Conservation (phyloP, 495 filamentous ascomycete species). For the Amphirosellinia nigrospora region DNA sequence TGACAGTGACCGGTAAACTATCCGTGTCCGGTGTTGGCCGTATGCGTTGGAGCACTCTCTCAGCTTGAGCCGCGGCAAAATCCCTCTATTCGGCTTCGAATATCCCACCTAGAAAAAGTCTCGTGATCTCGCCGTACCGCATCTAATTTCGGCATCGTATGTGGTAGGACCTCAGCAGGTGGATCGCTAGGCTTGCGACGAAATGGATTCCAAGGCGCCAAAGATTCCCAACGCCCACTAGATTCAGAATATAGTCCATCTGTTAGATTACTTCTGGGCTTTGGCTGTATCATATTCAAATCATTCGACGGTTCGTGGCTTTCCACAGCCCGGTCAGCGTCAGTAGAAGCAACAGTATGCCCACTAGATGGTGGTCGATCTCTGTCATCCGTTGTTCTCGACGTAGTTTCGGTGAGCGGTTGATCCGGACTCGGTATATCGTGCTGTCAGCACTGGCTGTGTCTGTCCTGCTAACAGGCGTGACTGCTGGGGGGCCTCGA, state of each 20-base stretch:
- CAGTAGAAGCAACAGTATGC: conserved; percentile 38
- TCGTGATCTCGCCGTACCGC: conserved; percentile 33
- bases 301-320: conserved; percentile 17
- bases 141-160: conserved; percentile 33
- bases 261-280: not conserved
- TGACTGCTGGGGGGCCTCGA: conserved; percentile 69
- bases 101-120: conserved; percentile 48
- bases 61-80: conserved; percentile 54
- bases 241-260: not conserved
- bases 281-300: not conserved
- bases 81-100: conserved; percentile 53
- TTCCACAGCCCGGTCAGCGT: conserved; percentile 35
- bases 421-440: conserved; percentile 83
- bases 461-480: conserved; percentile 79
- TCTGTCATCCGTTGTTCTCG: conserved; percentile 51
- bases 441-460: conserved; percentile 75
- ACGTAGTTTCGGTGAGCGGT: conserved; percentile 70
- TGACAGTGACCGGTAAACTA: conserved; percentile 56
- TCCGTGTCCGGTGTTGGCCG: conserved; percentile 54
- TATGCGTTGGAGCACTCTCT: conserved; percentile 51
- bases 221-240: conserved; percentile 15
- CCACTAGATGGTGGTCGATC: conserved; percentile 40
- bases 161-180: conserved; percentile 39
- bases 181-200: conserved; percentile 31
- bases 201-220: conserved; percentile 34